phyloP scores from a whole-genome alignment of 2,329 filamentous ascomycete species.

The Xylariaceae sp. region DNA sequence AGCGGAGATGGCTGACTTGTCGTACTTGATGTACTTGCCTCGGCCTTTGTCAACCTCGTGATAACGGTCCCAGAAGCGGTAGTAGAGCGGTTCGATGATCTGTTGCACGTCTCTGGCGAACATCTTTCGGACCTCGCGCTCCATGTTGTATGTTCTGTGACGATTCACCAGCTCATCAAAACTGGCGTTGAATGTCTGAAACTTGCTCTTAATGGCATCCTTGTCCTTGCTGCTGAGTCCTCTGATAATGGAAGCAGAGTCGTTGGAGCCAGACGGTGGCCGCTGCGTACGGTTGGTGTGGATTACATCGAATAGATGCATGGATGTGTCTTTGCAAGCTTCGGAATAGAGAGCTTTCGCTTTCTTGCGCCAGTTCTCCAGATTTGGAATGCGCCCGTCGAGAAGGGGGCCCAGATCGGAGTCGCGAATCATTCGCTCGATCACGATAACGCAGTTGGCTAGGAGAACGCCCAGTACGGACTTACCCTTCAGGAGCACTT shows the following conservation, averaged over 20 bases:
- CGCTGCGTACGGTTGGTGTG: constrained; percentile 75
- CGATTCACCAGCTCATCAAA: constrained; percentile 84
- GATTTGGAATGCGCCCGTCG: constrained; percentile 55
- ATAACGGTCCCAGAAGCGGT: constrained; percentile 93
- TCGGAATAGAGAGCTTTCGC: constrained; percentile 76
- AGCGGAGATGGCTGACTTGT: constrained; percentile 73
- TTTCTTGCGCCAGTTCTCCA: constrained; percentile 85
- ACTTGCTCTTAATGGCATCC: constrained; percentile 94
- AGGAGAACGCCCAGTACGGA: constrained; percentile 81
- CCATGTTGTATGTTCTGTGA: constrained; percentile 83
- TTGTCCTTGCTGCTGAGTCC: constrained; percentile 83
- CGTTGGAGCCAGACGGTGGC: constrained; percentile 68
- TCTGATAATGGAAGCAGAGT: constrained; percentile 81
- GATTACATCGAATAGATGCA: constrained; percentile 81
- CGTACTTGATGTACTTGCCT: constrained; percentile 97
- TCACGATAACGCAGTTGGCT: constrained; percentile 77
- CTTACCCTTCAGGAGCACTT: constrained; percentile 68
- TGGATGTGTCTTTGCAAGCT: constrained; percentile 81
- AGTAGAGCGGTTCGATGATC: constrained; percentile 91
- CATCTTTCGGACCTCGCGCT: constrained; percentile 77
- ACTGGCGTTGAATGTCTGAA: constrained; percentile 78
- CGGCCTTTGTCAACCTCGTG: constrained; percentile 97
- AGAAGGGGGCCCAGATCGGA: constrained; percentile 75
- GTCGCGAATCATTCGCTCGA: constrained; percentile 76
- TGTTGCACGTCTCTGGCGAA: constrained; percentile 80